Percentiles rank a stretch among this genome's conserved stretches.
phyloP scores from a whole-genome alignment of 306 rosid species.

The Dalbergia cochinchinensis region DNA sequence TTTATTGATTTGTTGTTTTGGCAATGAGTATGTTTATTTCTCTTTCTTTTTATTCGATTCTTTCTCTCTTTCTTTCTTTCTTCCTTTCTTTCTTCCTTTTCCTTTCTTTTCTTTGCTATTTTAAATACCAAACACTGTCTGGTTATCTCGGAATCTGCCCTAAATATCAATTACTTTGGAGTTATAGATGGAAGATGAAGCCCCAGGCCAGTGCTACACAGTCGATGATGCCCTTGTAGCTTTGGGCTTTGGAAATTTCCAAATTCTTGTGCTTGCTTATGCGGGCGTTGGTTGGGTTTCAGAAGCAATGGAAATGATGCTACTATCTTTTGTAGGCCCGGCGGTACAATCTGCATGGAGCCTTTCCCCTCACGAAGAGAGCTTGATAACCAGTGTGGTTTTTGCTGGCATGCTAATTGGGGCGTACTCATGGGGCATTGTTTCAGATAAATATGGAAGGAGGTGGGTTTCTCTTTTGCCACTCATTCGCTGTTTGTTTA shows the following conservation, averaged over 20 bases:
- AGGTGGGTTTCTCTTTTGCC: slow-evolving; percentile 54
- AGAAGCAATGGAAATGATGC: slow-evolving; percentile 99
- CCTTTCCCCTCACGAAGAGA: slow-evolving; percentile 82
- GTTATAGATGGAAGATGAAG: slow-evolving; percentile 55
- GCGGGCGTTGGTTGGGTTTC: slow-evolving; percentile 98
- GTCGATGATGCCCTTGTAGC: slow-evolving; percentile 86
- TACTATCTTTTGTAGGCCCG: slow-evolving; percentile 94
- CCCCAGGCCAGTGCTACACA: slow-evolving; percentile 51
- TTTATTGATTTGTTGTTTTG: background rate
- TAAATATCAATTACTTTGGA: slow-evolving; percentile 29
- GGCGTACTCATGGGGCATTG: slow-evolving; percentile 91
- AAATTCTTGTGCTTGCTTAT: slow-evolving; percentile 79
- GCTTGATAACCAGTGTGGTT: slow-evolving; percentile 80
- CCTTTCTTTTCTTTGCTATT: background rate
- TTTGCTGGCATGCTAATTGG: slow-evolving; percentile 92
- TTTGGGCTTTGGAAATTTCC: slow-evolving; percentile 90
- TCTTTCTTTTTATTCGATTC: no score
- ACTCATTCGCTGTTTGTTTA: background rate
- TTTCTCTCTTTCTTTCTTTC: no score
- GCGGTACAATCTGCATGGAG: slow-evolving; percentile 88
- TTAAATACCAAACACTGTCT: slow-evolving; percentile 1
- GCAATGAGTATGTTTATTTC: background rate
- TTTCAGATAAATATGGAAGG: slow-evolving; percentile 89
- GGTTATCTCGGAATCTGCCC: slow-evolving; percentile 3
- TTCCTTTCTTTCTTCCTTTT: background rate